Conservation (phyloP, 352 stramenopile species). For the Thalassiosira livingstoniorum region DNA sequence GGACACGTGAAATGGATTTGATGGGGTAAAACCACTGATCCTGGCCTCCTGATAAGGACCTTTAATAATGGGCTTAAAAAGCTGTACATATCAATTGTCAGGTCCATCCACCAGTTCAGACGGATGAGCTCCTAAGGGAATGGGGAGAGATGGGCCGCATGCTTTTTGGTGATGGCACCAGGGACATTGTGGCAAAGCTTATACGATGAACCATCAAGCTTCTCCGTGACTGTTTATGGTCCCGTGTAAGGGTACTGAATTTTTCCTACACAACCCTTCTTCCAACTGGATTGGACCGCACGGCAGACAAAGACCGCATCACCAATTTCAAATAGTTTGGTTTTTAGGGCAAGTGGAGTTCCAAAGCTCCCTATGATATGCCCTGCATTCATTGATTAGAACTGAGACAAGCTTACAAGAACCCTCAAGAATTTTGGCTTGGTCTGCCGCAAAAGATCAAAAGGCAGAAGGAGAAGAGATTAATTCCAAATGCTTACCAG, state of each 20-base stretch:
- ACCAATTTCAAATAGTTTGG: not conserved
- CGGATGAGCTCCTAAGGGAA: slow-evolving; percentile 20
- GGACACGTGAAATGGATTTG: not conserved
- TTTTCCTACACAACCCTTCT: slow-evolving; percentile 11
- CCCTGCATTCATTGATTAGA: slow-evolving; percentile 17
- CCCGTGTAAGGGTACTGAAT: slow-evolving; percentile 13
- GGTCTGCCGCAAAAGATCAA: slow-evolving; percentile 12
- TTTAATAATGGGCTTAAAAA: not conserved
- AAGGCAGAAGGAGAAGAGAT: slow-evolving; percentile 1
- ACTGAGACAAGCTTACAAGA: slow-evolving; percentile 4
- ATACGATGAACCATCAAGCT: not conserved
- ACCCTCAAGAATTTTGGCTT: not conserved
- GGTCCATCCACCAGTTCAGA: not conserved
- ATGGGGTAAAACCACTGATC: slow-evolving; percentile 22
- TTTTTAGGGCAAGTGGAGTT: slow-evolving; percentile 13
- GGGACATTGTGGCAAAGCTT: not conserved
- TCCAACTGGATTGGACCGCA: not conserved
- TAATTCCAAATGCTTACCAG: not conserved
- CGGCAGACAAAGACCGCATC: slow-evolving; percentile 18
- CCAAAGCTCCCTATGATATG: slow-evolving; percentile 11
- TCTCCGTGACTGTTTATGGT: not conserved
- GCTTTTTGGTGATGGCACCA: not conserved
- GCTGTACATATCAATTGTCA: slow-evolving; percentile 17
- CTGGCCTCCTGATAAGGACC: slow-evolving; percentile 16
- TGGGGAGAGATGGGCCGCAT: slow-evolving; percentile 8